Conservation (phyloP, 371 early-diverging fungal species). For the Rhizomucor pusillus region DNA sequence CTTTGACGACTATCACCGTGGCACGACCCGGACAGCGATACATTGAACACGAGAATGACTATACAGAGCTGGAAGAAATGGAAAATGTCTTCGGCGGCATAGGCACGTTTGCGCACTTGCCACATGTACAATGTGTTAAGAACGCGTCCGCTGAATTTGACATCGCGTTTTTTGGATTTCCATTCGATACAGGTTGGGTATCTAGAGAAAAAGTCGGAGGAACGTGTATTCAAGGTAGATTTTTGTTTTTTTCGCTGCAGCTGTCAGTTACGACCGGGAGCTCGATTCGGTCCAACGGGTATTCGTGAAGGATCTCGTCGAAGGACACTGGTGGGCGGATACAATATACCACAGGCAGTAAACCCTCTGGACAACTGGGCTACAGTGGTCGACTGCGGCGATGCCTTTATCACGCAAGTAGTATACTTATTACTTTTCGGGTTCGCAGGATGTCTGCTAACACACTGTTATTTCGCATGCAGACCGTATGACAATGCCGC, state of each 20-base stretch:
- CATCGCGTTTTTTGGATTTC: slow-evolving; percentile 28
- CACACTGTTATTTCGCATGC: background rate
- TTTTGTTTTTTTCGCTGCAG: no score
- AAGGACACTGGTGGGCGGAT: slow-evolving; percentile 13
- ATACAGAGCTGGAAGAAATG: no score
- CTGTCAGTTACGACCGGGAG: slow-evolving; percentile 20
- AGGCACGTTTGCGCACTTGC: slow-evolving; percentile 29
- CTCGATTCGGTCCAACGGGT: slow-evolving; percentile 30
- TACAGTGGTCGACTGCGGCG: slow-evolving; percentile 28
- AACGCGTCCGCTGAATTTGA: slow-evolving; percentile 15
- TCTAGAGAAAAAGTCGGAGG: no score
- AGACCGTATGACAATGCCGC: slow-evolving; percentile 18
- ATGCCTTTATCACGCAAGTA: slow-evolving; percentile 17
- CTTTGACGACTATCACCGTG: no score
- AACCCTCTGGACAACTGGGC: slow-evolving; percentile 23
- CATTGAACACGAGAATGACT: no score
- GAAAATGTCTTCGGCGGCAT: slow-evolving; percentile 23
- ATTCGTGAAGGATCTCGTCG: slow-evolving; percentile 25
- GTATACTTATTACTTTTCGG: background rate
- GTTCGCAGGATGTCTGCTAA: background rate
- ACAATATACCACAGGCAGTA: slow-evolving; percentile 19
- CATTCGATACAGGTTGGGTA: slow-evolving; percentile 30
- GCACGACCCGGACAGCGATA: no score
- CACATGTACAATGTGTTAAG: slow-evolving; percentile 16
- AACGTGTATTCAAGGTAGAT: no score